phyloP scores from a whole-genome alignment of 192 early-diverging fungal genomes.

The Gonapodya prolifera region DNA sequence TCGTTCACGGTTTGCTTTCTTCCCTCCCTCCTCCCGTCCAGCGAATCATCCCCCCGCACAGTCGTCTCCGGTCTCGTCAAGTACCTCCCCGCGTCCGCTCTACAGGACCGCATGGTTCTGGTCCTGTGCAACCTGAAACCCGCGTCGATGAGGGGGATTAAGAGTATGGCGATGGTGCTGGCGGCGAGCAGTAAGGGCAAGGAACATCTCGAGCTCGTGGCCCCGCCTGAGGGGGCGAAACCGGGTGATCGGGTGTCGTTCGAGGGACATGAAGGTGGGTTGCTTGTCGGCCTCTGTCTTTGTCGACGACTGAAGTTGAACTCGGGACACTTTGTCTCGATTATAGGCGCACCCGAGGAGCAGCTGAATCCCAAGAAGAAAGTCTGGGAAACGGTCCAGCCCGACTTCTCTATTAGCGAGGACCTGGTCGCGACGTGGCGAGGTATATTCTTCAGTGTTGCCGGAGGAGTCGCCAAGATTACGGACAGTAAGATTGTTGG shows the following conservation, averaged over 20 bases:
- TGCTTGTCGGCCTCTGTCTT: background rate
- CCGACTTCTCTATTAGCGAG: conserved; percentile 60
- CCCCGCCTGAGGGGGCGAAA: conserved; percentile 68
- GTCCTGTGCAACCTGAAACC: conserved; percentile 94
- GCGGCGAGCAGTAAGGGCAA: conserved; percentile 77
- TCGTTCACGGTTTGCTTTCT: background rate
- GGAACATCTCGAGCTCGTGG: conserved; percentile 78
- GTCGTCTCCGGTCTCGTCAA: conserved; percentile 90
- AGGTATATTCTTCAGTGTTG: conserved; percentile 1
- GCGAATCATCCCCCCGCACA: conserved; percentile 40
- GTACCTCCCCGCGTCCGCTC: conserved; percentile 46
- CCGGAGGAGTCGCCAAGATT: background rate
- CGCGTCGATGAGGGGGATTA: conserved; percentile 82
- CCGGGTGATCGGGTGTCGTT: conserved; percentile 89
- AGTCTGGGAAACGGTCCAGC: conserved; percentile 93
- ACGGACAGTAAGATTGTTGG: background rate
- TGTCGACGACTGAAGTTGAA: background rate
- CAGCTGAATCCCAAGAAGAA: conserved; percentile 97
- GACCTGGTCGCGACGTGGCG: conserved; percentile 27
- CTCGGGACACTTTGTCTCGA: no score
- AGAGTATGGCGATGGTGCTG: conserved; percentile 91
- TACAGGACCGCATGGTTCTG: conserved; percentile 17
- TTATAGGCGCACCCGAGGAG: conserved; percentile 68
- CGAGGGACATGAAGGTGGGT: conserved; percentile 66
- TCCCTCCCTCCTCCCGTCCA: background rate